Evolutionary conservation across 2,329 filamentous ascomycete genomes (phyloP).

Genomic region (Conoideocrella luteorostrata): DNA sequence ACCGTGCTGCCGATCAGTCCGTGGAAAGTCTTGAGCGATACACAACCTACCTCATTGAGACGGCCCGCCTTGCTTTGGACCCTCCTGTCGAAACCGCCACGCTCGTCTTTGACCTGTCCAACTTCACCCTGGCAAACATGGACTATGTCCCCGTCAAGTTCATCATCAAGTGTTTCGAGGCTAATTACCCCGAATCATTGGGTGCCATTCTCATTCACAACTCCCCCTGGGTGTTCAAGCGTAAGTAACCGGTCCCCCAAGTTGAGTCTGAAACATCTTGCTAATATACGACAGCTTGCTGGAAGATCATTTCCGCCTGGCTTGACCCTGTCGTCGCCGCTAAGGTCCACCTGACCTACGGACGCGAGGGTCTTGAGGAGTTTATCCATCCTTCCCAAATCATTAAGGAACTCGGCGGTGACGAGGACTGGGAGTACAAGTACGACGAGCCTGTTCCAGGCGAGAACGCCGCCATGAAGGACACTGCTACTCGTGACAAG

Average conservation of each 20-base stretch:
- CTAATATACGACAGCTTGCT: slow-evolving; percentile 20
- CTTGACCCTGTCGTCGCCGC: slow-evolving; percentile 67
- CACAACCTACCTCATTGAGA: slow-evolving; percentile 34
- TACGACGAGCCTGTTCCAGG: slow-evolving; percentile 54
- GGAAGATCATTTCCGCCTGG: slow-evolving; percentile 67
- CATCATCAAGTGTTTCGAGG: slow-evolving; percentile 74
- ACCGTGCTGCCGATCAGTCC: slow-evolving; percentile 25
- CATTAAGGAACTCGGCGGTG: slow-evolving; percentile 52
- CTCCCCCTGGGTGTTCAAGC: slow-evolving; percentile 63
- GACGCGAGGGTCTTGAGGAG: slow-evolving; percentile 51
- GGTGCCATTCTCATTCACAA: slow-evolving; percentile 68
- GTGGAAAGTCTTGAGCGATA: slow-evolving; percentile 29
- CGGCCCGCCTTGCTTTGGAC: slow-evolving; percentile 10
- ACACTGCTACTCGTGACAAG: slow-evolving; percentile 34
- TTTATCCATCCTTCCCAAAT: slow-evolving; percentile 58
- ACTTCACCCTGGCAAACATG: slow-evolving; percentile 67
- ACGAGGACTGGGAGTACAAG: slow-evolving; percentile 58
- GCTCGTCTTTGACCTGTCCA: slow-evolving; percentile 66
- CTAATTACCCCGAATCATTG: slow-evolving; percentile 69
- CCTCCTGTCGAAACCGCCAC: slow-evolving; percentile 15
- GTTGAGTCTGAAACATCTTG: not conserved
- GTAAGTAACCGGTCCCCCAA: slow-evolving; percentile 13
- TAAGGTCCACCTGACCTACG: slow-evolving; percentile 66
- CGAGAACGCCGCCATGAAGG: slow-evolving; percentile 53
- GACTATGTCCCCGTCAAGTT: slow-evolving; percentile 72